Evolutionary conservation across 106 monocot genomes (phyloP).

Genomic region (Alisma plantagoaquatica): DNA sequence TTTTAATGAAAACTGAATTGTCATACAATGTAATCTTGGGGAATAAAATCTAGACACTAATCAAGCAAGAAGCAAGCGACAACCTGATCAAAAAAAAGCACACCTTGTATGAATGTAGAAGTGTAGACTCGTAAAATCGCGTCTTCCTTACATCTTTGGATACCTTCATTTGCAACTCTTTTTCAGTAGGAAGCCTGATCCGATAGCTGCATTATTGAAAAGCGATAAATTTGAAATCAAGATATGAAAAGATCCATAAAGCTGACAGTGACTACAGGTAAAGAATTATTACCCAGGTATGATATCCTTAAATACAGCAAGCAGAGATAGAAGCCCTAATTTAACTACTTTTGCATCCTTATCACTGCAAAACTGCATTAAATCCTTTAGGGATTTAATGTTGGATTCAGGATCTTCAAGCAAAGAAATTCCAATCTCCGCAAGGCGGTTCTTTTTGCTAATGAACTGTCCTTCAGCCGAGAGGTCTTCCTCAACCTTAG

Average conservation of each 20-base stretch:
- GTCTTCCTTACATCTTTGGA: slow-evolving; percentile 65
- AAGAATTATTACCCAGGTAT: slow-evolving; percentile 99
- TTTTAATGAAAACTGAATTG: too few relatives aligned
- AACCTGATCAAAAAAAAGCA: too few relatives aligned
- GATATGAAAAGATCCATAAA: not conserved
- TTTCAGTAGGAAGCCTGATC: slow-evolving; percentile 80
- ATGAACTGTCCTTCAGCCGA: slow-evolving; percentile 71
- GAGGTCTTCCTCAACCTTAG: slow-evolving; percentile 69
- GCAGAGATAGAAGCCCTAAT: slow-evolving; percentile 61
- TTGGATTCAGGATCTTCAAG: slow-evolving; percentile 81
- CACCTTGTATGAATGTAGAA: slow-evolving; percentile 82
- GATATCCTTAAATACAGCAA: slow-evolving; percentile 94
- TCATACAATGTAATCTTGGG: too few relatives aligned
- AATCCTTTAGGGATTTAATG: slow-evolving; percentile 68
- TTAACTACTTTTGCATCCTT: slow-evolving; percentile 59
- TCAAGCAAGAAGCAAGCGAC: too few relatives aligned
- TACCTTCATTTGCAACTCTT: slow-evolving; percentile 81
- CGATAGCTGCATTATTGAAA: slow-evolving; percentile 64
- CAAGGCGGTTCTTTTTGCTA: slow-evolving; percentile 75
- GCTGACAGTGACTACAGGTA: too few relatives aligned
- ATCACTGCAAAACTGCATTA: slow-evolving; percentile 65
- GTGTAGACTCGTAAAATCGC: slow-evolving; percentile 79
- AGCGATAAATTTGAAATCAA: not conserved
- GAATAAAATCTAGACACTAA: too few relatives aligned
- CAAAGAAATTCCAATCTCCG: slow-evolving; percentile 68